Percentiles rank a stretch among this genome's conserved stretches.
These are phyloP conservation scores for Paramecium bursaria DNA, from an alignment of 73 alveolate species.

Conservation along the genomic window DNA sequence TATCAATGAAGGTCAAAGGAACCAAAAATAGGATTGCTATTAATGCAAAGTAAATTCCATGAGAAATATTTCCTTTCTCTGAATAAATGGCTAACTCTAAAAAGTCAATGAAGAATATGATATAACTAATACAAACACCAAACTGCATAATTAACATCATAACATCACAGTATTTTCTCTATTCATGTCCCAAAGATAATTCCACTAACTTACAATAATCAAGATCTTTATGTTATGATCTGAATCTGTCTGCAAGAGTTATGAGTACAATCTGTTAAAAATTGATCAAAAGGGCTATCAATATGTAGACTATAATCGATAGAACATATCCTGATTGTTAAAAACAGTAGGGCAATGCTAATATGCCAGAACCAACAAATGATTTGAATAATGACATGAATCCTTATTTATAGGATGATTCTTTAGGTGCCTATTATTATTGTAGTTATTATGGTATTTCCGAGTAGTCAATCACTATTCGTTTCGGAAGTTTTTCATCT, in stretches of 20 bases:
- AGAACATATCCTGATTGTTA: slow-evolving; percentile 56
- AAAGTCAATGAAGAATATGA: slow-evolving; percentile 65
- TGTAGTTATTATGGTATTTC: not conserved
- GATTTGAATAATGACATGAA: slow-evolving; percentile 46
- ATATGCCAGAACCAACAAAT: slow-evolving; percentile 63
- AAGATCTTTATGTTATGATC: not conserved
- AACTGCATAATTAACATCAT: slow-evolving; percentile 36
- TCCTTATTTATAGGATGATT: slow-evolving; percentile 53
- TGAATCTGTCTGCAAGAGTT: slow-evolving; percentile 48
- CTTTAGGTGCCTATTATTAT: not conserved
- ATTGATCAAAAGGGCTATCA: slow-evolving; percentile 48
- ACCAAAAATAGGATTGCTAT: slow-evolving; percentile 52
- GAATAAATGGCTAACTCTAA: slow-evolving; percentile 56
- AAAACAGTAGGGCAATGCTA: slow-evolving; percentile 64
- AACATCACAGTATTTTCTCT: not conserved
- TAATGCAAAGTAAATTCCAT: slow-evolving; percentile 24
- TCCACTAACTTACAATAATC: slow-evolving; percentile 58
- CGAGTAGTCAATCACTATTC: slow-evolving; percentile 1
- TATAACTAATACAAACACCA: slow-evolving; percentile 68
- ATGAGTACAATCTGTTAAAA: slow-evolving; percentile 22
- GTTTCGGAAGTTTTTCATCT: slow-evolving; percentile 39
- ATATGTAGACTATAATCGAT: slow-evolving; percentile 35
- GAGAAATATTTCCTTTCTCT: not conserved
- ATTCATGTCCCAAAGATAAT: slow-evolving; percentile 45
- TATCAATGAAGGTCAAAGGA: slow-evolving; percentile 65